Conservation (phyloP, 176 grass and related monocot species). For the Canna indica region DNA sequence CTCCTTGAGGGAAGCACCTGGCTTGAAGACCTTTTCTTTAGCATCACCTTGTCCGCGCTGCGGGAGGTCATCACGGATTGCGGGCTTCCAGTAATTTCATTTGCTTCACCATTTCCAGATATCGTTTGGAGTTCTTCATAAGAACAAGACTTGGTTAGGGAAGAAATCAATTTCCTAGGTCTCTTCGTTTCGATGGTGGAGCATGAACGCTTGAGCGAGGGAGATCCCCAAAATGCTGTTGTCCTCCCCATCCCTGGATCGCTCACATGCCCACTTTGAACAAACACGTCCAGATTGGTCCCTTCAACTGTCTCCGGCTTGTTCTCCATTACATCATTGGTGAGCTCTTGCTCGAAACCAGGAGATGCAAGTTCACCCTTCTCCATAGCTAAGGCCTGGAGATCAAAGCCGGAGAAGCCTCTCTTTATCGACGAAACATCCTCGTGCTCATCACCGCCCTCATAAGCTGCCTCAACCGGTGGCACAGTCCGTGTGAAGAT, state of each 20-base stretch:
- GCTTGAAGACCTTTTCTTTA: slow-evolving; percentile 62
- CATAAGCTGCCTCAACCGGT: slow-evolving; percentile 18
- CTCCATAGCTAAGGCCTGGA: slow-evolving; percentile 9
- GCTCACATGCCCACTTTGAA: slow-evolving; percentile 17
- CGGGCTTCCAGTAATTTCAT: slow-evolving; percentile 35
- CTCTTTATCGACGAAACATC: slow-evolving; percentile 26
- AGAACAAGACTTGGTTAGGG: slow-evolving; percentile 45
- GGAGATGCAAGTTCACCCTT: slow-evolving; percentile 2
- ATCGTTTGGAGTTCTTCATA: slow-evolving; percentile 37
- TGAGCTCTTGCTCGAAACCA: background rate
- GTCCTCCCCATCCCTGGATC: slow-evolving; percentile 11
- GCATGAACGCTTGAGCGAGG: slow-evolving; percentile 57
- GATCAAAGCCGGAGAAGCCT: slow-evolving; percentile 19
- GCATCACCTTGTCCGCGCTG: slow-evolving; percentile 63
- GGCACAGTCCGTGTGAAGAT: background rate
- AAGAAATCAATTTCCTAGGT: slow-evolving; percentile 22
- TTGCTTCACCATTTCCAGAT: slow-evolving; percentile 1
- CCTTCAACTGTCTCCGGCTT: background rate
- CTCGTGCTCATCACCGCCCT: slow-evolving; percentile 27
- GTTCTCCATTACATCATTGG: slow-evolving; percentile 3
- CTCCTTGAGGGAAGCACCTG: slow-evolving; percentile 84
- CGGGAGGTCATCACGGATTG: slow-evolving; percentile 40
- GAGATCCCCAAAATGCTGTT: slow-evolving; percentile 2
- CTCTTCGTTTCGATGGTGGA: slow-evolving; percentile 88
- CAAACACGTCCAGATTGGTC: slow-evolving; percentile 13